These are phyloP conservation scores for Aspergillus haitiensis DNA, from an alignment of 495 filamentous ascomycete species.

Conservation along the genomic window DNA sequence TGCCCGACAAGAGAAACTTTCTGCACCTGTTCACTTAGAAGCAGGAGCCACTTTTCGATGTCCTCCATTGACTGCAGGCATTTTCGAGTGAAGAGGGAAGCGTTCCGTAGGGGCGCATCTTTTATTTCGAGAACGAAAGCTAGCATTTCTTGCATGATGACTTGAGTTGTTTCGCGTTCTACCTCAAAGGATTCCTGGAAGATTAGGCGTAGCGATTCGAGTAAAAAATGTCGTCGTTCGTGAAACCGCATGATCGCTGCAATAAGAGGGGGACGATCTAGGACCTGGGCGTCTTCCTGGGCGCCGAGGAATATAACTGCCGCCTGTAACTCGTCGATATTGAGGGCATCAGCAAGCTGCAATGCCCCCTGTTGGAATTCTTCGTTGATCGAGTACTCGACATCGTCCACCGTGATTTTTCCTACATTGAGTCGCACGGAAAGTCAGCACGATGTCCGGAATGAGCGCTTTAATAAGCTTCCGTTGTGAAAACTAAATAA, in stretches of 20 bases:
- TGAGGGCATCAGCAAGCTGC: constrained; percentile 78
- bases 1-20: constrained; percentile 68
- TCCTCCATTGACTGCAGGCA: constrained; percentile 71
- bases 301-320: constrained; percentile 69
- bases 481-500: neutral
- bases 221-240: constrained; percentile 68
- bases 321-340: constrained; percentile 86
- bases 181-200: constrained; percentile 63
- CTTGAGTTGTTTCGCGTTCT: constrained; percentile 49
- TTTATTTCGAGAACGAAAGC: constrained; percentile 48
- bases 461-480: neutral
- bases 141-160: constrained; percentile 43
- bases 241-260: constrained; percentile 84
- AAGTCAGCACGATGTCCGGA: constrained; percentile 34
- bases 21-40: constrained; percentile 68
- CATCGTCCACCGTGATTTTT: constrained; percentile 66
- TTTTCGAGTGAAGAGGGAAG: constrained; percentile 59
- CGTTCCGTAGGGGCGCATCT: constrained; percentile 43
- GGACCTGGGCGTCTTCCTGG: constrained; percentile 59
- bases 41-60: constrained; percentile 70
- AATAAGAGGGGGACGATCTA: constrained; percentile 68
- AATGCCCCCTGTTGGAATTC: constrained; percentile 80
- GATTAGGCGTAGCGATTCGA: constrained; percentile 79
- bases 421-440: constrained; percentile 46
- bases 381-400: constrained; percentile 77